These are phyloP conservation scores for Chaetomium sp. DNA, from an alignment of 2,329 filamentous ascomycete species.

Conservation along the genomic window DNA sequence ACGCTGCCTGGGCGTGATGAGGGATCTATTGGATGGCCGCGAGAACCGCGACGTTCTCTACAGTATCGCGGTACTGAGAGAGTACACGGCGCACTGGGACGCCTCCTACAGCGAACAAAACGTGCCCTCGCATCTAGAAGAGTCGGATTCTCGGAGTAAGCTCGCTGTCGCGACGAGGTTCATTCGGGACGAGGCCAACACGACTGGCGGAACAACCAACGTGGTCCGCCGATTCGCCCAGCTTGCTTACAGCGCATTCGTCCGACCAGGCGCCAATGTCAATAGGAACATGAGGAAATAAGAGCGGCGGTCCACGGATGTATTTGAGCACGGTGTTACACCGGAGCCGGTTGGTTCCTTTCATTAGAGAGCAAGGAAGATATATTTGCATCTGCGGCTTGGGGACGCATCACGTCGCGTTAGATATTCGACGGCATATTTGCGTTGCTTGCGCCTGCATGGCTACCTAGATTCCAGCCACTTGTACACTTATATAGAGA, in stretches of 20 bases:
- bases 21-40: conserved; percentile 72
- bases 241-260: conserved; percentile 63
- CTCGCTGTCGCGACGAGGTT: conserved; percentile 71
- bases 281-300: conserved; percentile 30
- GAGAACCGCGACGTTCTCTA: conserved; percentile 92
- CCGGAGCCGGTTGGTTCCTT: neutral
- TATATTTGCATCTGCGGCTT: neutral
- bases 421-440: neutral
- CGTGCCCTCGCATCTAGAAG: conserved; percentile 62
- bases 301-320: conserved; percentile 35
- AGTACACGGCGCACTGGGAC: conserved; percentile 68
- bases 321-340: neutral
- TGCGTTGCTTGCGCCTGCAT: neutral
- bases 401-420: neutral
- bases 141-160: conserved; percentile 67
- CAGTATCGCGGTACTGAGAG: conserved; percentile 78
- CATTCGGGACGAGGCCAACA: conserved; percentile 64
- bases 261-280: conserved; percentile 56
- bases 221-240: conserved; percentile 71
- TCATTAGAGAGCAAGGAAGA: neutral
- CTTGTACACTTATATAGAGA: conserved; percentile 7
- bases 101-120: conserved; percentile 57
- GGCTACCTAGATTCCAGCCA: neutral
- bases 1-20: conserved; percentile 64
- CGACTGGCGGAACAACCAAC: conserved; percentile 70